Conservation (phyloP, 1,139 yeast species). For the Pichia sp. region DNA sequence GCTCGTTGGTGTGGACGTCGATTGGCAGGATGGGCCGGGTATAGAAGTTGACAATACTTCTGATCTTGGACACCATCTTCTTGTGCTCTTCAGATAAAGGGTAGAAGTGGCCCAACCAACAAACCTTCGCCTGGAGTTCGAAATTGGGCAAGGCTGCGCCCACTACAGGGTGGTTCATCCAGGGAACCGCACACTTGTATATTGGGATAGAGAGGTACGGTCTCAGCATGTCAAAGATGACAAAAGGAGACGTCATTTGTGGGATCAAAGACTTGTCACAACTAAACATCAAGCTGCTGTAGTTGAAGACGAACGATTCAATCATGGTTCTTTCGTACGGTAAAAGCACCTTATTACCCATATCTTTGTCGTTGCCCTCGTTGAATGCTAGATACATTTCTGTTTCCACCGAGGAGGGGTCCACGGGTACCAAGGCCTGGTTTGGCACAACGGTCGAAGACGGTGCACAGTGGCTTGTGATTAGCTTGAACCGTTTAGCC, state of each 20-base stretch:
- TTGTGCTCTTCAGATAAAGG: slow-evolving; percentile 20
- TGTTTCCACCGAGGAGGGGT: slow-evolving; percentile 6
- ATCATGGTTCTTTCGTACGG: slow-evolving; percentile 29
- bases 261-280: slow-evolving; percentile 23
- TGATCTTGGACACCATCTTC: slow-evolving; percentile 15
- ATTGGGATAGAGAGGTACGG: slow-evolving; percentile 24
- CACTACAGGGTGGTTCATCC: slow-evolving; percentile 35
- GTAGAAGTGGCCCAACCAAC: slow-evolving; percentile 26
- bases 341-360: not conserved
- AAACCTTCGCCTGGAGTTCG: slow-evolving; percentile 30
- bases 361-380: not conserved
- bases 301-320: slow-evolving; percentile 31
- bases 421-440: not conserved
- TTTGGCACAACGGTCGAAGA: not conserved
- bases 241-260: slow-evolving; percentile 30
- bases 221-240: slow-evolving; percentile 25
- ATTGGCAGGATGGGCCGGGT: slow-evolving; percentile 26
- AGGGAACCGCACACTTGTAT: slow-evolving; percentile 29
- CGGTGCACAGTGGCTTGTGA: not conserved
- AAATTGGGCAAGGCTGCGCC: slow-evolving; percentile 31
- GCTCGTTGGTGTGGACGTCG: slow-evolving; percentile 20
- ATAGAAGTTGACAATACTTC: slow-evolving; percentile 22
- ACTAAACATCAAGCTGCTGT: slow-evolving; percentile 26
- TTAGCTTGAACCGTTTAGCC: not conserved
- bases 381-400: not conserved